These are phyloP conservation scores for Suhomyces maxii DNA, from an alignment of 1,139 yeast species.

Conservation along the genomic window DNA sequence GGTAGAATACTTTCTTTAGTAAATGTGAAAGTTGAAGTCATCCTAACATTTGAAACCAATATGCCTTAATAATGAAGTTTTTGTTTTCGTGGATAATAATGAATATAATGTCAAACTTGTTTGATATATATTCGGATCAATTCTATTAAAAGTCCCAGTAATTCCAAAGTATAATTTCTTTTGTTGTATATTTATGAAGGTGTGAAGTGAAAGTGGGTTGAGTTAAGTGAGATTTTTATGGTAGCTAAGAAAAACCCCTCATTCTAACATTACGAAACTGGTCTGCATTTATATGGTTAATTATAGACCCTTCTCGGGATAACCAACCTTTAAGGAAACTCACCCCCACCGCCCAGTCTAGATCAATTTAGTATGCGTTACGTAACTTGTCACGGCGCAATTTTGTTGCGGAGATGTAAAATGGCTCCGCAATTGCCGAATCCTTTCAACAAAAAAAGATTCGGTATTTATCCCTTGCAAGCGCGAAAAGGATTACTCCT, in stretches of 20 bases:
- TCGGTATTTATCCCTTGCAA: not conserved
- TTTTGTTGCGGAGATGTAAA: not conserved
- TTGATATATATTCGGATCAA: not conserved
- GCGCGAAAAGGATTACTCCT: not conserved
- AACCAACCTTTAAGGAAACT: not conserved
- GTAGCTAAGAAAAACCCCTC: too few relatives aligned
- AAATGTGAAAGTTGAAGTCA: constrained; percentile 15
- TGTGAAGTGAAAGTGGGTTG: too few relatives aligned
- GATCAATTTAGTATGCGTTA: not conserved
- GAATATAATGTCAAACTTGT: too few relatives aligned
- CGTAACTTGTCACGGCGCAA: not conserved
- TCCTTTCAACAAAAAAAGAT: not conserved
- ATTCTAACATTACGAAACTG: not conserved
- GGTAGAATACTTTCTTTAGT: constrained; percentile 38
- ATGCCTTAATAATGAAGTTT: too few relatives aligned
- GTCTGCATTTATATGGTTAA: not conserved
- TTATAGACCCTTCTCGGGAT: not conserved
- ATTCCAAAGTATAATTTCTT: not conserved
- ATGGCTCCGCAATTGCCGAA: not conserved
- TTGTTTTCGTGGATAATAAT: too few relatives aligned
- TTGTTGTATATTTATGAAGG: not conserved
- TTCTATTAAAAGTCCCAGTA: not conserved
- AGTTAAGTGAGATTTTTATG: too few relatives aligned
- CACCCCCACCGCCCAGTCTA: not conserved
- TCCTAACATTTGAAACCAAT: not conserved